Evolutionary conservation across 441 rosid genomes (phyloP), one percentile per base, ranked within the genome.

Genomic region (Macaranga tanarius): DNA sequence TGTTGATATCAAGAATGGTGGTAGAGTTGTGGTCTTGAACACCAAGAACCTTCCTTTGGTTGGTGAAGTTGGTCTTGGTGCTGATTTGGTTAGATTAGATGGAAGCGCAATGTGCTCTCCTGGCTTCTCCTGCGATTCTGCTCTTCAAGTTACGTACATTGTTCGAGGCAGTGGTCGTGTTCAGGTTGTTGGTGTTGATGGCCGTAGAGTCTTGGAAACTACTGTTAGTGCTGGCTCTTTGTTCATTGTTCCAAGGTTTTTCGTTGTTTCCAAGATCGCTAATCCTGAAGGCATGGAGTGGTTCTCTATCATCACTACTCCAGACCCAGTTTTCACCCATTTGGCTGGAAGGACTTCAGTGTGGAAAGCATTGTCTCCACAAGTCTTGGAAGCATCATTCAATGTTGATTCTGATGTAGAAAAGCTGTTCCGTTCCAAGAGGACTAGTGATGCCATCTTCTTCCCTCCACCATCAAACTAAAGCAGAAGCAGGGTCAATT

Each of bases 161-260:
- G 85, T 88, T 0, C 73, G 81, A 31, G 97, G 96, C 0, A 85
- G 96, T 15, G 96, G 97, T 25, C 85, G 88, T 6, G 92, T 84
- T 47, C 96, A 92, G 34, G 81, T 90, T 3, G 90, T 90, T 17
- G 96, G 97, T 12, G 77, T 83, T 7, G 90, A 87, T 11, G 93
- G 95, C 4, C 79, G 79, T 25, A 85, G 91, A 78, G 96, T 92
- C 58, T 66, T 92, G 67, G 93, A 90, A 66, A 84, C 86, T 1
- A 77, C 82, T 1, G 83, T 90, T 23, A 85, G 82, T 74, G 90
- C 88, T 28, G 97, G 97, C 2, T 77, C 79, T 60, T 79, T 90
- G 65, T 88, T 92, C 81, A 87, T 92, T 16, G 97, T 92, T 5
- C 97, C 97, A 1, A 89, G 96, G 87, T 88, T 88, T 78, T 88